Conservation (phyloP, 1,284 basidiomycete species). For the Farysia itapuensis region DNA sequence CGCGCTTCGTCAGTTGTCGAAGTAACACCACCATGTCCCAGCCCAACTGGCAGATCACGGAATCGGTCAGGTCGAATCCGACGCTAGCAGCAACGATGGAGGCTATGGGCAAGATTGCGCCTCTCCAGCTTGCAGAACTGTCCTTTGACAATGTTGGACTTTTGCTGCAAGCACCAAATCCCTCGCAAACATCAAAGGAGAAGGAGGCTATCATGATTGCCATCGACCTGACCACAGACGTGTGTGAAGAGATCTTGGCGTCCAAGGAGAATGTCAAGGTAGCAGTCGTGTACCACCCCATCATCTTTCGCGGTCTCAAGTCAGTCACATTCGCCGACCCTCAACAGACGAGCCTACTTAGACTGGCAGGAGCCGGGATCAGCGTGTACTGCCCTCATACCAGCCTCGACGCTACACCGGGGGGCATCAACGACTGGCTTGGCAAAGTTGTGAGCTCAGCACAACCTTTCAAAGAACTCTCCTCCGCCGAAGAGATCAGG, state of each 20-base stretch:
- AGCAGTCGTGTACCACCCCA: slow-evolving; percentile 73
- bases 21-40: slow-evolving; percentile 13
- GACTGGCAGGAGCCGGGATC: slow-evolving; percentile 76
- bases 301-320: slow-evolving; percentile 80
- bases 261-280: slow-evolving; percentile 57
- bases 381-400: slow-evolving; percentile 87
- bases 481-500: slow-evolving; percentile 1
- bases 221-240: slow-evolving; percentile 53
- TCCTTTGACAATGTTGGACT: slow-evolving; percentile 58
- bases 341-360: slow-evolving; percentile 77
- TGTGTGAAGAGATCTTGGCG: slow-evolving; percentile 52
- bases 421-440: slow-evolving; percentile 72
- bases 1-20: no score
- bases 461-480: slow-evolving; percentile 11
- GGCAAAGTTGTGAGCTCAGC: slow-evolving; percentile 23
- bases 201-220: slow-evolving; percentile 48
- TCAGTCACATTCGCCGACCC: slow-evolving; percentile 77
- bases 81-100: slow-evolving; percentile 16
- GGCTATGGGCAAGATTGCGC: slow-evolving; percentile 38
- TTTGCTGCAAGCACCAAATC: slow-evolving; percentile 30
- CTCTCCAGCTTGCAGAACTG: slow-evolving; percentile 47
- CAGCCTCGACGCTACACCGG: slow-evolving; percentile 75
- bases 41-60: slow-evolving; percentile 34
- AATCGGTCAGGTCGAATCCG: slow-evolving; percentile 21
- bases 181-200: slow-evolving; percentile 1